A percentile compares a stretch with the other conserved stretches of the same genome.
Evolutionary conservation across 148 eudicot genomes (phyloP).

Genomic region (Silene latifolia): DNA sequence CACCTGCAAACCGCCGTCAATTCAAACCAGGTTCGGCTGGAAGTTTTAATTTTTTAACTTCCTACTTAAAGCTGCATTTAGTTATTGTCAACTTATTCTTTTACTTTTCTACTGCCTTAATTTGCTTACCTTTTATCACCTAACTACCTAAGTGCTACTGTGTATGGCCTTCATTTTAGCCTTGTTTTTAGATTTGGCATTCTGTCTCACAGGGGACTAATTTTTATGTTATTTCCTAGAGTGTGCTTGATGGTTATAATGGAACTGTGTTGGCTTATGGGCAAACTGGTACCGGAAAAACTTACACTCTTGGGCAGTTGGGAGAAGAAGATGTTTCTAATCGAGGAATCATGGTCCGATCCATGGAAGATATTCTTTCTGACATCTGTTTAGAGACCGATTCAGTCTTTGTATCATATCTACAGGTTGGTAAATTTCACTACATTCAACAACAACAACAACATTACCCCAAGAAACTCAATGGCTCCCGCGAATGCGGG

Average conservation of each 20-base stretch:
- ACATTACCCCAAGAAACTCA: too few relatives aligned
- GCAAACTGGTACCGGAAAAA: conserved; percentile 98
- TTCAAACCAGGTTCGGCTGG: neutral
- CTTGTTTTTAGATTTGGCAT: neutral
- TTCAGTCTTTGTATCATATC: conserved; percentile 71
- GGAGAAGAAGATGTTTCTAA: conserved; percentile 91
- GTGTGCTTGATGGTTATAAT: conserved; percentile 96
- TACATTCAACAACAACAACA: neutral
- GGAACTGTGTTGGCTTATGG: conserved; percentile 99
- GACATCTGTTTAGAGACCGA: conserved; percentile 68
- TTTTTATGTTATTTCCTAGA: conserved; percentile 38
- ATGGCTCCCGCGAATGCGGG: too few relatives aligned
- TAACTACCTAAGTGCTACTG: conserved; percentile 10
- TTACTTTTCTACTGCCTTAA: neutral
- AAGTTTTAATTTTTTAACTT: too few relatives aligned
- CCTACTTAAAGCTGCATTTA: neutral
- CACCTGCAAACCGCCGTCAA: neutral
- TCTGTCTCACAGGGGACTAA: conserved; percentile 19
- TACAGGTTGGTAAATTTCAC: conserved; percentile 59
- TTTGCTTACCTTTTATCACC: neutral
- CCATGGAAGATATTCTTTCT: conserved; percentile 93
- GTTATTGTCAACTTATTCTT: neutral
- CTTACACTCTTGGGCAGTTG: conserved; percentile 89
- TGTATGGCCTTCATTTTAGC: conserved; percentile 3
- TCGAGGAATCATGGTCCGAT: conserved; percentile 98